phyloP scores from a whole-genome alignment of 345 rosid species.

The Camelina sativa region DNA sequence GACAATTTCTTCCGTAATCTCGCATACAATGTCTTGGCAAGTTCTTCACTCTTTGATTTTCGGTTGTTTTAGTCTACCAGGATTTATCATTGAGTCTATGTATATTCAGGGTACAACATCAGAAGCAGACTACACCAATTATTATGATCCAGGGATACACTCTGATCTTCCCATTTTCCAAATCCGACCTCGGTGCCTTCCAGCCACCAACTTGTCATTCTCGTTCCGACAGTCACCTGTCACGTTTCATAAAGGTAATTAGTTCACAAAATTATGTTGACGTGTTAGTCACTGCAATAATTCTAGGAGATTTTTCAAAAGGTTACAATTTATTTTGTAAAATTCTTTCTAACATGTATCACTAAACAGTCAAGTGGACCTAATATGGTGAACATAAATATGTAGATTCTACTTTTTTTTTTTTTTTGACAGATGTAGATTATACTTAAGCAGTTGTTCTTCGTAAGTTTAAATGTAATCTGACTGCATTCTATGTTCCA shows the following conservation, averaged over 20 bases:
- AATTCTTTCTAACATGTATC: neutral
- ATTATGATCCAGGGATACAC: constrained; percentile 59
- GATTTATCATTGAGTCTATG: constrained; percentile 7
- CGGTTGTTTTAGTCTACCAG: neutral
- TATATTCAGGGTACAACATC: constrained; percentile 66
- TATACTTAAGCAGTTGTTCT: too few species aligned
- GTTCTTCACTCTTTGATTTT: constrained; percentile 12
- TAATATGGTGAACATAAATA: neutral
- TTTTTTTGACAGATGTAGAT: neutral
- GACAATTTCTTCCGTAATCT: constrained; percentile 42
- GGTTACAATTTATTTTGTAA: neutral
- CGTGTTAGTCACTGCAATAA: neutral
- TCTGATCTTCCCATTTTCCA: constrained; percentile 56
- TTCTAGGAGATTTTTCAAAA: neutral
- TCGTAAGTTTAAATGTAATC: neutral
- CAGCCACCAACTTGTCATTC: constrained; percentile 48
- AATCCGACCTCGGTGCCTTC: constrained; percentile 54
- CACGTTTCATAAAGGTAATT: constrained; percentile 47
- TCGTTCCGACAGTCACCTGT: constrained; percentile 20
- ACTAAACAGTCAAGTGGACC: neutral
- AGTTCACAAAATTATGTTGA: constrained; percentile 4
- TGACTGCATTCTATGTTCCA: neutral
- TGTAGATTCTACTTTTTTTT: neutral
- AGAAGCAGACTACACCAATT: constrained; percentile 41
- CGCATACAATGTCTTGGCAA: constrained; percentile 56